Evolutionary conservation across 176 grass and related monocot genomes (phyloP), one percentile per base, ranked within the genome.

Genomic region (Oryza punctata): DNA sequence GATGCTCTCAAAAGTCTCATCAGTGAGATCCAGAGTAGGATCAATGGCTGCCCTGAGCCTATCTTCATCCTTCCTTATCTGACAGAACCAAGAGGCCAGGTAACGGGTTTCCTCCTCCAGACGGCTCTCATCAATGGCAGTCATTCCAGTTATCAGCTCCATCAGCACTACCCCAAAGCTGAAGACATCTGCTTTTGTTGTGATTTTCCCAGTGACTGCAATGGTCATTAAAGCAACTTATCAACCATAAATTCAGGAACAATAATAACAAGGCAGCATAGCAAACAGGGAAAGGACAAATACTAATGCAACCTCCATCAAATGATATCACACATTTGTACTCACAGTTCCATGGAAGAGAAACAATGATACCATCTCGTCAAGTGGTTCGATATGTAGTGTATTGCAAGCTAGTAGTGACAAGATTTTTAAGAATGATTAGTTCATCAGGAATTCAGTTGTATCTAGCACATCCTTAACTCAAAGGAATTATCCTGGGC

Each of bases 101-200:
- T 99, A 91, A 0, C 89, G 93, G 72, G 89, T 96, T 63, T 99
- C 96, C 89, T 96, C 88, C 1, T 82, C 96, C 8, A 85, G 57
- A 7, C 91, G 91, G 35, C 44, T 81, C 73, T 99, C 96, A 65
- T 99, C 96, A 13, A 96, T 86, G 40, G 96, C 96, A 2, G 85
- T 90, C 65, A 90, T 70, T 77, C 96, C 96, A 26, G 93, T 99
- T 84, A 99, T 77, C 81, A 98, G 78, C 81, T 98, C 96, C 91
- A 99, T 91, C 75, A 99, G 89, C 71, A 99, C 96, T 64, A 99
- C 96, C 69, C 96, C 93, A 1, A 89, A 99, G 81, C 93, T 99
- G 91, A 96, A 99, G 30, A 99, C 93, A 26, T 99, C 96, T 12
- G 91, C 88, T 37, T 99, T 99, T 12, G 96, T 96, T 35, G 96